Evolutionary conservation across 2,329 filamentous ascomycete species (phyloP), one percentile per base, ranked within the genome.

Genomic region (Penicillium sp.): DNA sequence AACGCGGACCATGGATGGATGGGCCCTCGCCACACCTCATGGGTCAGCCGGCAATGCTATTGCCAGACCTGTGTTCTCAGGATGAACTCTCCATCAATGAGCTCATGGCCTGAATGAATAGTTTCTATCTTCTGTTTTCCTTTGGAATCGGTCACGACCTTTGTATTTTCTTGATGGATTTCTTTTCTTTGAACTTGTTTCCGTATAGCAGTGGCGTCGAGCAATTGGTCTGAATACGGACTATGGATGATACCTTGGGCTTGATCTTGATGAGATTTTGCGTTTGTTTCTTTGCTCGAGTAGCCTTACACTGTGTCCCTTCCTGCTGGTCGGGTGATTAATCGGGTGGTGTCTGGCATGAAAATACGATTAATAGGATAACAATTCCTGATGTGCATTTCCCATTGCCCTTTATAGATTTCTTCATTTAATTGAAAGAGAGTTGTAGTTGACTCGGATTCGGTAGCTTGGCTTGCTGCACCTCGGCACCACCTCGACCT

Each of bases 1-100:
- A 96, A 77, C 91, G 89, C 70, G 92, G 91, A 1, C 80, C 84
- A 6, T 95, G 89, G 88, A 72, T 90, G 37, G 58, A 62, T 25
- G 58, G 58, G 5, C 59, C 55, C 4, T 56, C 56, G 1, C 45
- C 57, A 4, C 59, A 70, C 15, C 52, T 71, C 3, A 70, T 71
- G 49, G 68, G 68, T 18, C 66, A 63, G 25, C 61, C 68, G 10
- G 66, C 62, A 1, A 61, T 62, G 56, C 44, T 66, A 3, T 42
- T 70, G 44, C 63, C 66, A 4, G 64, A 67, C 25, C 39, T 69
- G 10, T 55, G 56, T 12, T 40, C 56, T 7, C 58, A 62, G 37
- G 65, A 65, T 28, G 65, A 63, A 48, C 38, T 65, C 38, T 66
- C 70, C 42, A 58, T 73, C 50, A 66, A 72, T 47, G 66, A 67